These are phyloP conservation scores for Plasmopara muralis DNA, from an alignment of 352 stramenopile species.

Conservation along the genomic window DNA sequence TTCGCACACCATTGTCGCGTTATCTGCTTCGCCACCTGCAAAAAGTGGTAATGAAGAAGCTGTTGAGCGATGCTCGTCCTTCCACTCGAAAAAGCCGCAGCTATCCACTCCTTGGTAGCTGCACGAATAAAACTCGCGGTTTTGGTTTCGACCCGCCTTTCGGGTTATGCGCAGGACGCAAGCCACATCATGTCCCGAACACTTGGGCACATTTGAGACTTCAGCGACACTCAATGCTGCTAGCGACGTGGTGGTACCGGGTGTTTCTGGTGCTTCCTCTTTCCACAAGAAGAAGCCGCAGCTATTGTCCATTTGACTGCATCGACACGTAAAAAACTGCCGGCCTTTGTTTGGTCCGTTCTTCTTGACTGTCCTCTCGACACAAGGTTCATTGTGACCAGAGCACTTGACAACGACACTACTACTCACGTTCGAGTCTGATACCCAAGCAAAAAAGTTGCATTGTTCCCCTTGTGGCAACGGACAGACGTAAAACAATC, in stretches of 20 bases:
- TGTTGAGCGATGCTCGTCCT: conserved; percentile 52
- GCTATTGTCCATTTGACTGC: conserved; percentile 46
- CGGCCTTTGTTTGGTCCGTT: conserved; percentile 64
- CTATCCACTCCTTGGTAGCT: conserved; percentile 62
- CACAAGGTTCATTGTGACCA: conserved; percentile 58
- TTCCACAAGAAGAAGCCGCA: conserved; percentile 79
- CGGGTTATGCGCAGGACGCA: conserved; percentile 42
- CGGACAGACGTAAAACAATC: conserved; percentile 88
- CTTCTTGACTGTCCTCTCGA: conserved; percentile 54
- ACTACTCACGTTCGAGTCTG: conserved; percentile 25
- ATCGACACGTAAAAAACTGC: conserved; percentile 51
- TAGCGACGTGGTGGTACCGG: conserved; percentile 3
- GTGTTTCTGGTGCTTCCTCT: conserved; percentile 32
- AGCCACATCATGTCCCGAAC: conserved; percentile 32
- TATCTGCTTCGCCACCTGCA: neutral
- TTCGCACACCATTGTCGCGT: conserved; percentile 25
- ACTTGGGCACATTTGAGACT: conserved; percentile 23
- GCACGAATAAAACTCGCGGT: conserved; percentile 92
- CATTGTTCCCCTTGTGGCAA: conserved; percentile 82
- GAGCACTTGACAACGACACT: conserved; percentile 29
- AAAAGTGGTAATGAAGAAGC: conserved; percentile 5
- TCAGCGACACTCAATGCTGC: neutral
- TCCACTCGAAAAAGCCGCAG: conserved; percentile 83
- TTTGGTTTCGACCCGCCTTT: conserved; percentile 72
- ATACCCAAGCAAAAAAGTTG: conserved; percentile 90